These are phyloP conservation scores for Termitomyces bulborhizus DNA, from an alignment of 768 basidiomycete species.

Conservation along the genomic window DNA sequence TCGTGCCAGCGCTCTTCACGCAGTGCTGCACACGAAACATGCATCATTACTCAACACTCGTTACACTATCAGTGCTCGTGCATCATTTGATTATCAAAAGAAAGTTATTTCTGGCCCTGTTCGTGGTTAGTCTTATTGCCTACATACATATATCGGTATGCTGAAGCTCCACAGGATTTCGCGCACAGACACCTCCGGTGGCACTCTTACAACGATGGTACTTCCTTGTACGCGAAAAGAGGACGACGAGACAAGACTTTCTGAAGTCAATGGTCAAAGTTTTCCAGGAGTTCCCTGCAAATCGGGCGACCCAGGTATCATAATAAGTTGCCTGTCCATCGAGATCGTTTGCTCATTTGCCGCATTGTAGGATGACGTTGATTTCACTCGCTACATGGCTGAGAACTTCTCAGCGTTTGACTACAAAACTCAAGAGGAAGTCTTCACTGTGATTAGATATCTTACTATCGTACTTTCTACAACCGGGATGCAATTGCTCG, in stretches of 20 bases:
- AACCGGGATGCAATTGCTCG: slow-evolving; percentile 77
- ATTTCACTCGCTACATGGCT: slow-evolving; percentile 87
- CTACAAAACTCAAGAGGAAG: slow-evolving; percentile 94
- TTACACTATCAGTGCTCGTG: slow-evolving; percentile 72
- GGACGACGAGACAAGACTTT: slow-evolving; percentile 81
- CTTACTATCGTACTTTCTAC: slow-evolving; percentile 73
- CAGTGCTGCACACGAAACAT: slow-evolving; percentile 83
- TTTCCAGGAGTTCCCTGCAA: slow-evolving; percentile 65
- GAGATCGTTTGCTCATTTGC: neutral
- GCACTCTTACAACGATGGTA: slow-evolving; percentile 92
- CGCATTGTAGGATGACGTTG: slow-evolving; percentile 61
- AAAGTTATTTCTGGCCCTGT: slow-evolving; percentile 41
- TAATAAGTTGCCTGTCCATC: neutral
- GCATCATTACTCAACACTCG: slow-evolving; percentile 84
- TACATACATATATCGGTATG: neutral
- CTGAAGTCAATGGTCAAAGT: slow-evolving; percentile 75
- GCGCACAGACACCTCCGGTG: slow-evolving; percentile 52
- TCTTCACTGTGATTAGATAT: slow-evolving; percentile 75
- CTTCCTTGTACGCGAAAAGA: slow-evolving; percentile 84
- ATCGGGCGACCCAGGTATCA: slow-evolving; percentile 52
- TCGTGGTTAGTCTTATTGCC: slow-evolving; percentile 36
- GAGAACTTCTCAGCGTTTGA: slow-evolving; percentile 92
- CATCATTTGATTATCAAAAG: slow-evolving; percentile 81
- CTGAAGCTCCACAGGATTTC: slow-evolving; percentile 45
- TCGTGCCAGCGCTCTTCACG: slow-evolving; percentile 76